These are phyloP conservation scores for Hypseocharis bilobata DNA, from an alignment of 441 rosid genomes.

Conservation along the genomic window DNA sequence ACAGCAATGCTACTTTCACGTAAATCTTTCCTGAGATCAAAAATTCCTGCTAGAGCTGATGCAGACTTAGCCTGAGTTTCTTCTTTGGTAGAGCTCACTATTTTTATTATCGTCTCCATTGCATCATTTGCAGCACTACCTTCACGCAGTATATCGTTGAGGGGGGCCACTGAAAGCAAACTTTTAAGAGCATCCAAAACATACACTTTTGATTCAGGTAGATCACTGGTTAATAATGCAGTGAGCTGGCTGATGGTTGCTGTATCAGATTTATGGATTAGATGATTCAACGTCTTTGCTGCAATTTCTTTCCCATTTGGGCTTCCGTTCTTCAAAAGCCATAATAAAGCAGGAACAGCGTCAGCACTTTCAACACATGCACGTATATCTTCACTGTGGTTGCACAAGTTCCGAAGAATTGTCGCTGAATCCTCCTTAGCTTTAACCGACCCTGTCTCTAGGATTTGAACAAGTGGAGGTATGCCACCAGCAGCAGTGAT, in stretches of 20 bases:
- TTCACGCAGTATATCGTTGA: constrained; percentile 70
- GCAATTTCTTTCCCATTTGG: constrained; percentile 95
- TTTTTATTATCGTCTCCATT: constrained; percentile 79
- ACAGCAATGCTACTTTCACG: constrained; percentile 84
- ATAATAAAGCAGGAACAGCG: constrained; percentile 97
- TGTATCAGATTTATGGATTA: constrained; percentile 93
- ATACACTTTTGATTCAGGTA: constrained; percentile 88
- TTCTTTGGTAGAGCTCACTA: constrained; percentile 73
- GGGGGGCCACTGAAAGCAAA: constrained; percentile 84
- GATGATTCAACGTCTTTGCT: constrained; percentile 90
- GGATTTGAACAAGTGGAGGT: constrained; percentile 98
- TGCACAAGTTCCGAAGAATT: constrained; percentile 90
- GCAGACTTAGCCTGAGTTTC: constrained; percentile 97
- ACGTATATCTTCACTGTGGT: constrained; percentile 99
- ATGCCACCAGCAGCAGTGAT: constrained; percentile 99
- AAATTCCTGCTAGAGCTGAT: constrained; percentile 85
- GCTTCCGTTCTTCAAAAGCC: constrained; percentile 97
- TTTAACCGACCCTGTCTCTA: constrained; percentile 94
- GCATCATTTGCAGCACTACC: constrained; percentile 99
- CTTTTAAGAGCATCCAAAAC: constrained; percentile 90
- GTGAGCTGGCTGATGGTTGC: constrained; percentile 97
- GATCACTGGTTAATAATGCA: constrained; percentile 86
- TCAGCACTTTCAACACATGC: constrained; percentile 99
- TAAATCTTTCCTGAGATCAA: constrained; percentile 70
- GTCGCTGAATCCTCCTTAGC: constrained; percentile 98